Base-by-base conservation (phyloP, 345 rosid genomes). In the Hypericum androsaemum region DNA sequence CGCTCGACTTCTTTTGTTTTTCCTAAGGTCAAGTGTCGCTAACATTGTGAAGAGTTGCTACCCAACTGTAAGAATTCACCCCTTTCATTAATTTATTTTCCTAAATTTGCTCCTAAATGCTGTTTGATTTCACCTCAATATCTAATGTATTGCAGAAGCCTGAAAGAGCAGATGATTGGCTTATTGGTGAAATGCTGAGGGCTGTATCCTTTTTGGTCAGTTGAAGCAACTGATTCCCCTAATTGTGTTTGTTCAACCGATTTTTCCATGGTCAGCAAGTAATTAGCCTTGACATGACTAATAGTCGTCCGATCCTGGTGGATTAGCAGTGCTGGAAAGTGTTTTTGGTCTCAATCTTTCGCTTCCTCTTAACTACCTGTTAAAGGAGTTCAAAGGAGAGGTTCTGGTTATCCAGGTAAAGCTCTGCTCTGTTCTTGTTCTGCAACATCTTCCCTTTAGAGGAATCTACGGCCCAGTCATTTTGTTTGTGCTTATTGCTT, bases 301-400 rank as follows among this genome's bases (percentile, higher is more conserved):
- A 15, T 35, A 89, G 95, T 89, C 97, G 5, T 59, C 42, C 55
- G 95, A 89, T 75, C 97, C 95, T 0, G 97, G 97, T 39, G 94
- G 44, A 44, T 60, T 62, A 12, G 77, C 71, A 70, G 94, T 89
- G 54, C 73, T 86, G 56, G 95, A 89, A 76, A 82, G 95, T 50
- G 77, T 89, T 39, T 83, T 89, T 57, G 79, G 86, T 53, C 74
- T 84, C 64, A 64, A 84, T 58, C 97, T 86, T 56, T 86, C 97
- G 5, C 68, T 86, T 55, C 90, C 94, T 58, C 72, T 89, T 43
- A 89, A 86, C 56, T 77, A 67, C 67, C 88, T 86, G 48, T 67
- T 89, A 71, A 64, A 76, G 74, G 84, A 71, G 40, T 66, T 75
- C 1, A 50, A 74, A 59, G 86, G 61, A 15, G 79, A 70, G 70